Base-by-base conservation (phyloP, 2,329 filamentous ascomycete species). In the Hypoxylon sp. region DNA sequence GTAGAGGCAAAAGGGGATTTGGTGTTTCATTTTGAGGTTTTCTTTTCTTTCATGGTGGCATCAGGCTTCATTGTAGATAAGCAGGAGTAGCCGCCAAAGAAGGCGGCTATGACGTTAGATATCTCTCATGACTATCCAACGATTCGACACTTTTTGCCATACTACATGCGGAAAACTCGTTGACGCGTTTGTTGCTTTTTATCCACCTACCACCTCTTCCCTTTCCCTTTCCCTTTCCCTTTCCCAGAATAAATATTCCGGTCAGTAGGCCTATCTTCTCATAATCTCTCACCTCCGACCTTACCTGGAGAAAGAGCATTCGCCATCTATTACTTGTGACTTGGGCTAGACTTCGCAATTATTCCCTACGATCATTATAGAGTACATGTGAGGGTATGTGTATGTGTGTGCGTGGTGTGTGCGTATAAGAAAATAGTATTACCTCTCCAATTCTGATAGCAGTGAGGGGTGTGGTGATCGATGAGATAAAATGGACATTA, bases 261-360 rank as follows among this genome's bases (percentile, higher is more conserved):
- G 74, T 74, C 74, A 76, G 75, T 66, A 76, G 74, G 73, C 62
- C 62, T 59, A 77, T 75, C 74, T 78, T 79, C 50, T 80, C 63
- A 13, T 71, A 42, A 48, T 74, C 77, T 78, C 84, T 86, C 86
- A 86, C 84, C 85, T 85, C 84, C 84, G 83, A 86, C 84, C 83
- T 85, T 85, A 85, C 84, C 83, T 85, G 77, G 53, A 46, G 29
- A 55, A 62, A 55, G 33, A 68, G 73, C 35, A 61, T 67, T 68
- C 63, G 77, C 67, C 74, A 74, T 71, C 71, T 75, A 74, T 74
- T 74, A 54, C 48, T 61, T 64, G 51, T 64, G 65, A 53, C 66
- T 65, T 59, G 52, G 17, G 60, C 67, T 63, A 61, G 60, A 65
- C 66, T 65, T 67, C 57, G 57, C 63, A 66, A 57, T 69, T 63